Conservation (phyloP, 345 rosid species). For the Melaleuca alternifolia region DNA sequence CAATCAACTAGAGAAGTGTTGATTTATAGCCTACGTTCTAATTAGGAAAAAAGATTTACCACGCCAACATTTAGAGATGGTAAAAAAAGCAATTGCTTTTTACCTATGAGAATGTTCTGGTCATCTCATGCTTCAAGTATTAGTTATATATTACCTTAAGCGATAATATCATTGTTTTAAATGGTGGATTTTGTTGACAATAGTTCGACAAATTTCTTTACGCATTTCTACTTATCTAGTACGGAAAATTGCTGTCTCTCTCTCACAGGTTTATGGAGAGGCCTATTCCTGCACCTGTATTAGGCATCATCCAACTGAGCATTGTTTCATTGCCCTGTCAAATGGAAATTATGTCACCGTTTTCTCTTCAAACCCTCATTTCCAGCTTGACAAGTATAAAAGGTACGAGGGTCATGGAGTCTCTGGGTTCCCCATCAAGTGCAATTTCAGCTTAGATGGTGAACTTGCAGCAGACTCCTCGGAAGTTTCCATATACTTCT, state of each 20-base stretch:
- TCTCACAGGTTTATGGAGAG: slow-evolving; percentile 60
- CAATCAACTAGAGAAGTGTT: neutral
- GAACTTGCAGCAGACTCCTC: slow-evolving; percentile 71
- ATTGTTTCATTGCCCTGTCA: slow-evolving; percentile 66
- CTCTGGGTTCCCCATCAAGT: slow-evolving; percentile 76
- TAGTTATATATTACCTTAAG: neutral
- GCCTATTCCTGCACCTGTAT: slow-evolving; percentile 80
- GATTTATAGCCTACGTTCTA: neutral
- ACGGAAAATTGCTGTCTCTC: neutral
- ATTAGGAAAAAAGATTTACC: neutral
- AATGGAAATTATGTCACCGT: slow-evolving; percentile 88
- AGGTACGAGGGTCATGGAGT: slow-evolving; percentile 68
- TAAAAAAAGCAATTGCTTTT: neutral
- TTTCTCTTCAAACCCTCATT: slow-evolving; percentile 63
- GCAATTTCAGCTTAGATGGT: slow-evolving; percentile 70
- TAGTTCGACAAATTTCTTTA: neutral
- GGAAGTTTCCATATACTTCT: slow-evolving; percentile 57
- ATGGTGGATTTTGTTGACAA: neutral
- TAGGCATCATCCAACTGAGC: slow-evolving; percentile 57
- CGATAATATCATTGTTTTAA: neutral
- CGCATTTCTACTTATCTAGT: neutral
- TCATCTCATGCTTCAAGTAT: neutral
- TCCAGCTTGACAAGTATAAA: slow-evolving; percentile 71
- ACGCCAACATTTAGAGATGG: neutral
- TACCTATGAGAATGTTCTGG: neutral